phyloP scores from a whole-genome alignment of 169 alveolate genomes.

The Plasmodium fragile region DNA sequence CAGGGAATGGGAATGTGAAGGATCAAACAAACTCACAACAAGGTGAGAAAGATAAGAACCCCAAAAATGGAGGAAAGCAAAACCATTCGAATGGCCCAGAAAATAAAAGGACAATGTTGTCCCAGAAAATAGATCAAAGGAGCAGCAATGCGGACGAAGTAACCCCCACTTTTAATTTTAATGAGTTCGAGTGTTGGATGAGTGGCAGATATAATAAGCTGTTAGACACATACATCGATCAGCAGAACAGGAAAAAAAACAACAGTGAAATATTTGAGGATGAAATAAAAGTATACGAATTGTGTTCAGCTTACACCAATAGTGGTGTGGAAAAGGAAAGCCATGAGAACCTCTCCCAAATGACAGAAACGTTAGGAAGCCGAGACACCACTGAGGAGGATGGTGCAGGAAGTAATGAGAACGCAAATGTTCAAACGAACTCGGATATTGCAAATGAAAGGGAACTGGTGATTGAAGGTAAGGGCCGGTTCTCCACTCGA shows the following conservation, averaged over 20 bases:
- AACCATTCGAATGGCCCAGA: neutral
- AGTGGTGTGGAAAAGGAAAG: neutral
- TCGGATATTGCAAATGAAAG: neutral
- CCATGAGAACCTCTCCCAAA: neutral
- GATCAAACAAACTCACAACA: neutral
- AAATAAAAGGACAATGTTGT: neutral
- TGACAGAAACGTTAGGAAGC: conserved; percentile 19
- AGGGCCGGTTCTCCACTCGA: neutral
- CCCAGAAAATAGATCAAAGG: neutral
- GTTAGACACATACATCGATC: conserved; percentile 25
- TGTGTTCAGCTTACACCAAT: neutral
- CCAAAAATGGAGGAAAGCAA: neutral
- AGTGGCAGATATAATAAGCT: conserved; percentile 32
- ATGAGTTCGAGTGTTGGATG: conserved; percentile 24
- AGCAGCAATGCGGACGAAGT: neutral
- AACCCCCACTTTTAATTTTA: neutral
- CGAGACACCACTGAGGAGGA: neutral
- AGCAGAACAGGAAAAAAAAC: conserved; percentile 38
- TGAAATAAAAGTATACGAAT: conserved; percentile 41
- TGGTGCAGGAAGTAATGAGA: neutral
- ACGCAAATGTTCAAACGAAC: neutral
- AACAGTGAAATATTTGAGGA: conserved; percentile 48
- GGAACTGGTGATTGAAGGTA: neutral
- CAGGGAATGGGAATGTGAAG: neutral
- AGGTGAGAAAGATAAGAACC: conserved; percentile 13